Evolutionary conservation across 2,329 filamentous ascomycete genomes (phyloP).

Genomic region (Epicoccum sorghinum): DNA sequence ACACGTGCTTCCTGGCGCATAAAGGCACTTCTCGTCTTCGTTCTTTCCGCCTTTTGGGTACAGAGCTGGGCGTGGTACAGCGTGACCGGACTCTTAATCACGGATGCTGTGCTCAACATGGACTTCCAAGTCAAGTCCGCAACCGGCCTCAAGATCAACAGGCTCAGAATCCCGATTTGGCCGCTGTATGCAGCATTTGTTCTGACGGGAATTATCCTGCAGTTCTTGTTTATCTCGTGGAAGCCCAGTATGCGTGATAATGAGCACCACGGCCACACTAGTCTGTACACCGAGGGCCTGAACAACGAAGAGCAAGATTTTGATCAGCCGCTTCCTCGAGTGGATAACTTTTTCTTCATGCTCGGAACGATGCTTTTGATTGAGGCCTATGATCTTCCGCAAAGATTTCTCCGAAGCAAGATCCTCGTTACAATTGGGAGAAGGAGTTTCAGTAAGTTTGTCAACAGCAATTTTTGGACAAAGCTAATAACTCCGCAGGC

Average conservation of each 20-base stretch:
- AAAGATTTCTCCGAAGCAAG: slow-evolving; percentile 43
- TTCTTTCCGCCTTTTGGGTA: slow-evolving; percentile 55
- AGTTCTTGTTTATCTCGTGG: slow-evolving; percentile 53
- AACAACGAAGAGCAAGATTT: slow-evolving; percentile 46
- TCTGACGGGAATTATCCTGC: slow-evolving; percentile 47
- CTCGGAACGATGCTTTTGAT: slow-evolving; percentile 50
- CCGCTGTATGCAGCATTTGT: slow-evolving; percentile 40
- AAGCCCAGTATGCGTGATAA: slow-evolving; percentile 42
- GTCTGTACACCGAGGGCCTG: slow-evolving; percentile 47
- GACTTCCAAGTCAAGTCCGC: slow-evolving; percentile 40
- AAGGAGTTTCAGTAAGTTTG: slow-evolving; percentile 52
- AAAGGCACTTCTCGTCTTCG: slow-evolving; percentile 48
- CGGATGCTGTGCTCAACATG: slow-evolving; percentile 53
- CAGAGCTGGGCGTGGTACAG: slow-evolving; percentile 57
- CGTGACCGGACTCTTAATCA: slow-evolving; percentile 56
- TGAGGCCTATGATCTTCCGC: slow-evolving; percentile 48
- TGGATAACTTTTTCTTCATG: slow-evolving; percentile 54
- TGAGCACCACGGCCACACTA: slow-evolving; percentile 51
- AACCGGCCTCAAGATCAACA: slow-evolving; percentile 23
- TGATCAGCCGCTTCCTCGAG: slow-evolving; percentile 46
- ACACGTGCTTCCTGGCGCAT: slow-evolving; percentile 52
- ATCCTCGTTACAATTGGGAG: slow-evolving; percentile 49
- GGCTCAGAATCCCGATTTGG: slow-evolving; percentile 34
- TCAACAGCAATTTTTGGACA: too few relatives aligned
- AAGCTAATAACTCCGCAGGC: slow-evolving; percentile 37